A percentile compares a stretch with the other conserved stretches of the same genome.
phyloP scores from a whole-genome alignment of 139 green algal genomes.

The Chlamydomonas incerta region DNA sequence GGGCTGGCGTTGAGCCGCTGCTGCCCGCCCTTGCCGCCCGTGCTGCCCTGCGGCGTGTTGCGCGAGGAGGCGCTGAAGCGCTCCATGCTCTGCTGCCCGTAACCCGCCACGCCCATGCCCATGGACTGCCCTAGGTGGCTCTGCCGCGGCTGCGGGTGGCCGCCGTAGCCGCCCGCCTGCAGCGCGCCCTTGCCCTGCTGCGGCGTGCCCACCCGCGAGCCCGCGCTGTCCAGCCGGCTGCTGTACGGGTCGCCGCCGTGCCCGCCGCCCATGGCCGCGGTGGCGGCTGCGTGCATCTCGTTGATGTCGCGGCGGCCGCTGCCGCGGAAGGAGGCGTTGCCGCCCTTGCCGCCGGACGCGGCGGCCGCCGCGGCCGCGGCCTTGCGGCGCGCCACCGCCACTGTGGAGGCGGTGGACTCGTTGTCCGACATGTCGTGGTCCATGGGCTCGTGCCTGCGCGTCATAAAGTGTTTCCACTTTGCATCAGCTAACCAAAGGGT shows the following conservation, averaged over 20 bases:
- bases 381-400: slow-evolving; percentile 25
- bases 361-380: not conserved
- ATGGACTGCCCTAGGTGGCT: slow-evolving; percentile 11
- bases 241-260: slow-evolving; percentile 7
- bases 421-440: slow-evolving; percentile 46
- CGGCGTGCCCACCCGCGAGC: slow-evolving; percentile 26
- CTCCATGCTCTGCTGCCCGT: not conserved
- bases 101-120: not conserved
- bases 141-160: slow-evolving; percentile 14
- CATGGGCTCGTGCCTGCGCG: slow-evolving; percentile 22
- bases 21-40: not conserved
- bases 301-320: slow-evolving; percentile 66
- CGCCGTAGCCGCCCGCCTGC: not conserved
- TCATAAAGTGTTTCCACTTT: no score
- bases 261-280: slow-evolving; percentile 10
- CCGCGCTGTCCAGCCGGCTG: slow-evolving; percentile 12
- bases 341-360: slow-evolving; percentile 30
- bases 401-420: slow-evolving; percentile 21
- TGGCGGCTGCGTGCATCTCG: slow-evolving; percentile 63
- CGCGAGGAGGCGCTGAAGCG: slow-evolving; percentile 18
- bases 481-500: no score
- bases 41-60: slow-evolving; percentile 13
- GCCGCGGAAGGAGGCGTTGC: slow-evolving; percentile 51
- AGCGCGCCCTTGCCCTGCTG: not conserved
- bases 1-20: slow-evolving; percentile 13